phyloP scores from a whole-genome alignment of 1,284 basidiomycete genomes.

The Hortiboletus rubellus region DNA sequence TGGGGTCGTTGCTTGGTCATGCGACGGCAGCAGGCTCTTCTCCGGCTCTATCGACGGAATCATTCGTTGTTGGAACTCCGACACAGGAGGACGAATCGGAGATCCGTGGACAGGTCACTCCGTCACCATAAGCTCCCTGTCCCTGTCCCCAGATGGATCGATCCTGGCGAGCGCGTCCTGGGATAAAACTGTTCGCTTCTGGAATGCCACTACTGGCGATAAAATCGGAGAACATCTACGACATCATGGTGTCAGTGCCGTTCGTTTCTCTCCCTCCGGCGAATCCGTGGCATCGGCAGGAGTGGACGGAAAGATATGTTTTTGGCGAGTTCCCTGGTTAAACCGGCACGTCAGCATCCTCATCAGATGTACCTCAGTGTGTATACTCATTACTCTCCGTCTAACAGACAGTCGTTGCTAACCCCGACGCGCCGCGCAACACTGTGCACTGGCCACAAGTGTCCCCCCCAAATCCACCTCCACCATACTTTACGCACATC shows the following conservation, averaged over 20 bases:
- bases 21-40: too few species aligned
- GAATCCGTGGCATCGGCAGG: constrained; percentile 1
- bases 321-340: constrained; percentile 5
- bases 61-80: too few species aligned
- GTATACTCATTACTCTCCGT: too few species aligned
- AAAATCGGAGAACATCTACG: not conserved
- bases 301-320: not conserved
- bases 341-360: not conserved
- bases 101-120: too few species aligned
- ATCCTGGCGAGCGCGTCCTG: not conserved
- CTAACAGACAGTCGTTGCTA: too few species aligned
- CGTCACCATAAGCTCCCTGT: not conserved
- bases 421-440: too few species aligned
- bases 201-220: not conserved
- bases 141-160: not conserved
- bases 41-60: too few species aligned
- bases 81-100: too few species aligned
- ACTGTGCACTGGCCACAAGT: too few species aligned
- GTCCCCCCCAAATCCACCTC: too few species aligned
- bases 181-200: not conserved
- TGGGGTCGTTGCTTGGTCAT: not conserved
- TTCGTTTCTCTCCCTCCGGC: constrained; percentile 1
- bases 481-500: not conserved
- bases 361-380: not conserved
- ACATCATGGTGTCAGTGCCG: not conserved